These are phyloP conservation scores for Suillus tomentosus DNA, from an alignment of 768 basidiomycete genomes.

Conservation along the genomic window DNA sequence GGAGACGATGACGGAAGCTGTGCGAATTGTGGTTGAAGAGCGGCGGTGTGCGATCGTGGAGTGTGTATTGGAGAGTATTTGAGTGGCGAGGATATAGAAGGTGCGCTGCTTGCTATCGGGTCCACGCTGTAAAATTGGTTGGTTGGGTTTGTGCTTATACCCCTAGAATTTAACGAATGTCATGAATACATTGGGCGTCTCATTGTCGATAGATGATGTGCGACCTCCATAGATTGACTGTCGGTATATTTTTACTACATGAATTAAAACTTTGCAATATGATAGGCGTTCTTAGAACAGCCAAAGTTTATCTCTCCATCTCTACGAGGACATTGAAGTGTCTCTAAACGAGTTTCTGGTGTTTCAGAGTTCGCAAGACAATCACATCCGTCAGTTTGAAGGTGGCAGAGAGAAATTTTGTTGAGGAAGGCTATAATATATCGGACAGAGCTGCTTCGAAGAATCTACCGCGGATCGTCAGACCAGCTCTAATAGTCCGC, in stretches of 20 bases:
- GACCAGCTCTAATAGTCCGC: background rate
- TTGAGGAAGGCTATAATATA: conserved; percentile 3
- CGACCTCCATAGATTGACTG: background rate
- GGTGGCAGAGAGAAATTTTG: conserved; percentile 1
- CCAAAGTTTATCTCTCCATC: background rate
- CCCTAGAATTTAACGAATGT: conserved; percentile 1
- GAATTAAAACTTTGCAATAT: background rate
- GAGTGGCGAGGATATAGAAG: background rate
- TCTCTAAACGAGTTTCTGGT: background rate
- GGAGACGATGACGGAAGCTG: conserved; percentile 46
- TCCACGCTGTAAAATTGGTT: background rate
- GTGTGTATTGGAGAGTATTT: conserved; percentile 51
- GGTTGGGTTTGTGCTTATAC: background rate
- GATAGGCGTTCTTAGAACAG: conserved; percentile 12
- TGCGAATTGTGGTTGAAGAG: conserved; percentile 58
- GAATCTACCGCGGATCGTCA: background rate
- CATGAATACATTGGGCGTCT: background rate
- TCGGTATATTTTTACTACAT: background rate
- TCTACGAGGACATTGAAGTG: background rate
- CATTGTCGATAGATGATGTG: background rate
- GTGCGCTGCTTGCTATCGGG: background rate
- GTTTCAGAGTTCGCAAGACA: background rate
- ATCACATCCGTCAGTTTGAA: background rate
- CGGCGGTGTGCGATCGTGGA: conserved; percentile 67
- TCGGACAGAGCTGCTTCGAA: conserved; percentile 2